Evolutionary conservation across 768 basidiomycete species (phyloP).

Genomic region (Mrakia hoshinonis): DNA sequence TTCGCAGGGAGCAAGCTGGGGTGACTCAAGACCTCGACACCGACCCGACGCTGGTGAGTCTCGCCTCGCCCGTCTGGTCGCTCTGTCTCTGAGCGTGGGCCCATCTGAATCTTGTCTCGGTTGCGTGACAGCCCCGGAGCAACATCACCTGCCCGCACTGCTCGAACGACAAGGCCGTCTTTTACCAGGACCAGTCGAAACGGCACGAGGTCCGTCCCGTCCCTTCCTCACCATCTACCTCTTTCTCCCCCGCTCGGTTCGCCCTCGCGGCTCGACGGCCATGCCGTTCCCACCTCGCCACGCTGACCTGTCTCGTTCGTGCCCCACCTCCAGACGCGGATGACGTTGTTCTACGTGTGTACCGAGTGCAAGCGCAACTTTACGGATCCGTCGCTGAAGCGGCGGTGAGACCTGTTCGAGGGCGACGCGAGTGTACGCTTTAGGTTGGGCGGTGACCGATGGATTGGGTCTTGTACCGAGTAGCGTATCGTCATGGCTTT

Average conservation of each 20-base stretch:
- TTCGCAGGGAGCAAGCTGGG: slow-evolving; percentile 26
- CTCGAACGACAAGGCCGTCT: slow-evolving; percentile 19
- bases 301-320: too few species aligned
- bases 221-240: background rate
- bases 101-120: background rate
- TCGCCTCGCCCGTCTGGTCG: background rate
- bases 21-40: slow-evolving; percentile 29
- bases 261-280: too few species aligned
- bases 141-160: slow-evolving; percentile 26
- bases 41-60: slow-evolving; percentile 26
- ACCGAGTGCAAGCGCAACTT: slow-evolving; percentile 20
- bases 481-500: too few species aligned
- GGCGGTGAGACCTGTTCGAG: too few species aligned
- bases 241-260: too few species aligned
- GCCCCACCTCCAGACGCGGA: slow-evolving; percentile 30
- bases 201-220: slow-evolving; percentile 23
- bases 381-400: slow-evolving; percentile 20
- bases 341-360: slow-evolving; percentile 30
- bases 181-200: slow-evolving; percentile 31
- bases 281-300: too few species aligned
- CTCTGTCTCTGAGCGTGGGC: background rate
- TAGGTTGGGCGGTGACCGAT: too few species aligned
- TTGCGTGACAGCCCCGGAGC: slow-evolving; percentile 9
- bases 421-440: too few species aligned
- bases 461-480: too few species aligned